Evolutionary conservation across 805 yeast genomes (phyloP), one percentile per base, ranked within the genome.

Genomic region (Naumovozyma baii): DNA sequence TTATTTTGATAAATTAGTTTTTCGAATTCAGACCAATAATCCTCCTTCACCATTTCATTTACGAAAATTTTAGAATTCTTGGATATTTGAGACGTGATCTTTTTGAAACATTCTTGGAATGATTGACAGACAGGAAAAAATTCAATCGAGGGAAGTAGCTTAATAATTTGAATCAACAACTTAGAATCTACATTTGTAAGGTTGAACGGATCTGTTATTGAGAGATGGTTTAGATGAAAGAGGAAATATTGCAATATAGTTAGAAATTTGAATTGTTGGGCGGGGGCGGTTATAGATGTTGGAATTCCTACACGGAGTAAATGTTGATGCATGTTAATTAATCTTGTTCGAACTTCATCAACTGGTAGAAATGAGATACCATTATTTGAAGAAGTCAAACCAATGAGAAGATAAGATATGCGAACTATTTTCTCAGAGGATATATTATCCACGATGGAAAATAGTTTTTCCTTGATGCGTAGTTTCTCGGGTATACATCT

Each of bases 1-100:
- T 54, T 52, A 34, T 49, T 51, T 17, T 30, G 39, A 15, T 40
- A 37, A 3, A 52, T 25, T 5, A 38, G 41, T 18, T 44, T 47
- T 20, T 55, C 49, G 34, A 42, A 53, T 4, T 32, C 14, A 1
- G 19, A 1, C 47, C 49, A 48, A 38, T 45, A 49, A 29, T n/a
- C n/a, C n/a, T n/a, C n/a, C n/a, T n/a, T n/a, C n/a, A n/a, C n/a
- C n/a, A 36, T 9, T 10, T 35, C 16, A 3, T 31, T 18, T 7
- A 16, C 26, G 26, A 22, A 7, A 10, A 10, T 10, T 7, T 7
- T 22, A 7, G 7, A 7, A 22, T 22, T 10, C 7, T 22, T 7
- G 9, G 26, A 22, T 29, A 29, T 5, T 8, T 8, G 5, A 13
- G 31, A 29, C 7, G 13, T 29, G 13, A 29, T n/a, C 15, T 29